Evolutionary conservation across 257 asterid species (phyloP).

Genomic region (Solanum clarkiae): DNA sequence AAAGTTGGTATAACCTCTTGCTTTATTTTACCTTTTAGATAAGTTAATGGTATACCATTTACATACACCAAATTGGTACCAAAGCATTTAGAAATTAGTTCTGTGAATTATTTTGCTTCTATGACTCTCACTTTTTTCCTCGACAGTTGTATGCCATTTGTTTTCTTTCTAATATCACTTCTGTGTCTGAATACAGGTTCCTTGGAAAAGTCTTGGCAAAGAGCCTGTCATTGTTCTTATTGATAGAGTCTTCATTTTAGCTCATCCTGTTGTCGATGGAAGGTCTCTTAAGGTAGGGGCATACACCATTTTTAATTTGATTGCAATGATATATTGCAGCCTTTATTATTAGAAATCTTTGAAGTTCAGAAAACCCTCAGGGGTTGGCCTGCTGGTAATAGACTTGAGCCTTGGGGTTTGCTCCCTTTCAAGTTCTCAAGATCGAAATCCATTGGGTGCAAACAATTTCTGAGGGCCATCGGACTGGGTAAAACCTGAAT

Average conservation of each 20-base stretch:
- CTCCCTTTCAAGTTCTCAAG: too few relatives aligned
- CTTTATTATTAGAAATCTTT: neutral
- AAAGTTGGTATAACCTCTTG: neutral
- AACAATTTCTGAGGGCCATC: too few relatives aligned
- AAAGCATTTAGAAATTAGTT: neutral
- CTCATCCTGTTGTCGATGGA: conserved; percentile 68
- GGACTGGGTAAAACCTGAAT: too few relatives aligned
- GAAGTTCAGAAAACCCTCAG: neutral
- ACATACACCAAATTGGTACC: neutral
- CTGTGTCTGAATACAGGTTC: conserved; percentile 42
- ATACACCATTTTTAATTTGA: neutral
- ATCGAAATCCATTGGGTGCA: too few relatives aligned
- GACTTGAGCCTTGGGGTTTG: too few relatives aligned
- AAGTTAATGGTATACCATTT: neutral
- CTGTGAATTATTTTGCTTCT: neutral
- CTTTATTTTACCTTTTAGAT: neutral
- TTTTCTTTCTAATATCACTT: conserved; percentile 4
- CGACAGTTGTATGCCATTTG: neutral
- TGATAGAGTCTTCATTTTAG: conserved; percentile 88
- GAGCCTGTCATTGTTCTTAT: conserved; percentile 98
- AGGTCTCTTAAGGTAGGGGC: conserved; percentile 62
- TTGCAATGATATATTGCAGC: neutral
- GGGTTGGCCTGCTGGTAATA: too few relatives aligned
- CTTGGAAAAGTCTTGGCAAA: conserved; percentile 99
- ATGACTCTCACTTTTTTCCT: neutral